Percentiles rank a stretch among this genome's conserved stretches.
phyloP scores from a whole-genome alignment of 192 early-diverging fungal species.

The Lobosporangium transversale region DNA sequence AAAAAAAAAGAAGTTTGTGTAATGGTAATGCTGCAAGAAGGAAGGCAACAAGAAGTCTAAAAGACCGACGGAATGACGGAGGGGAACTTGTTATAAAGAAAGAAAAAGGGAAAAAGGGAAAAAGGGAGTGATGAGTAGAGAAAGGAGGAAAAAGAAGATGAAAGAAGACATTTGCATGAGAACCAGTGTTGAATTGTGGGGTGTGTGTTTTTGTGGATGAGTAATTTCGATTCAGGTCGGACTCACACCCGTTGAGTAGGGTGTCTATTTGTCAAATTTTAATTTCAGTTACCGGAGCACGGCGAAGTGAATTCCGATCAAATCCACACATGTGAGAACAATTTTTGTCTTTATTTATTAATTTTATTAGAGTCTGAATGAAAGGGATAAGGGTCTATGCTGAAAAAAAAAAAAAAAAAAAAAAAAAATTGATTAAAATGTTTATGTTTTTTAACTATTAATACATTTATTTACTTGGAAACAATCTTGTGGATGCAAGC shows the following conservation, averaged over 20 bases:
- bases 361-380: too few relatives aligned
- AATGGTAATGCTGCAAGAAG: too few relatives aligned
- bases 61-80: too few relatives aligned
- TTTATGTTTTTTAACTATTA: not conserved
- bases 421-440: too few relatives aligned
- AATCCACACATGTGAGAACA: not conserved
- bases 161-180: too few relatives aligned
- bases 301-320: constrained; percentile 1
- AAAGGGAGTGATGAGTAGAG: not conserved
- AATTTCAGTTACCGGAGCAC: constrained; percentile 5
- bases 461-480: constrained; percentile 16
- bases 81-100: not conserved
- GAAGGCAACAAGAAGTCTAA: too few relatives aligned
- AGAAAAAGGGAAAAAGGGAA: constrained; percentile 1
- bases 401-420: too few relatives aligned
- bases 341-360: not conserved
- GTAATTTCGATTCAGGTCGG: not conserved
- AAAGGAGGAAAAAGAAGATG: not conserved
- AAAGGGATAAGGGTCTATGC: too few relatives aligned
- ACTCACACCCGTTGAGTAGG: not conserved
- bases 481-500: constrained; percentile 69
- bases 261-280: too few relatives aligned
- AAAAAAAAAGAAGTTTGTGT: constrained; percentile 1
- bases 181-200: not conserved
- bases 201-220: not conserved